A percentile compares a stretch with the other conserved stretches of the same genome.
Conservation (phyloP, 2,329 filamentous ascomycete genomes). For the Exophiala mesophila region DNA sequence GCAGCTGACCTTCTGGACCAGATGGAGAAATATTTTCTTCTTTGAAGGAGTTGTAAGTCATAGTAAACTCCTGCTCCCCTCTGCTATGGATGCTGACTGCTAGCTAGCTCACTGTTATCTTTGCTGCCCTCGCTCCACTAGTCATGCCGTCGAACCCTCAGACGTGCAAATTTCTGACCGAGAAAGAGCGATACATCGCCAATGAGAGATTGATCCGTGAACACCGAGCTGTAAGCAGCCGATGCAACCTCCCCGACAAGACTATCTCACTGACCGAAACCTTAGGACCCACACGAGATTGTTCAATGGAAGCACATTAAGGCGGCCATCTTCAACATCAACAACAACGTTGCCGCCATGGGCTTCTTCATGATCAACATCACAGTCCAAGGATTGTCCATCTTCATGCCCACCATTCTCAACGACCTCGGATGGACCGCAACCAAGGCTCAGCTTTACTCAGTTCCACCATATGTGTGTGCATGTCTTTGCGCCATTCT, state of each 20-base stretch:
- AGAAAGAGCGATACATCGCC: slow-evolving; percentile 18
- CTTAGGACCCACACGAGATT: slow-evolving; percentile 20
- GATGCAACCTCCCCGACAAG: too few species aligned
- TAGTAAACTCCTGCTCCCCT: too few species aligned
- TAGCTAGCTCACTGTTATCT: slow-evolving; percentile 36
- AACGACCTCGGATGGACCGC: slow-evolving; percentile 38
- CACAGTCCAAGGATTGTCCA: slow-evolving; percentile 39
- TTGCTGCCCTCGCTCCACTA: slow-evolving; percentile 39
- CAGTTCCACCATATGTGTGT: slow-evolving; percentile 68
- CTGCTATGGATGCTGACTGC: too few species aligned
- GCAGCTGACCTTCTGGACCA: too few species aligned
- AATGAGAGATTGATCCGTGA: slow-evolving; percentile 18
- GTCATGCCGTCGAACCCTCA: slow-evolving; percentile 29
- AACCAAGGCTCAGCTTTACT: slow-evolving; percentile 63
- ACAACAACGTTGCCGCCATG: slow-evolving; percentile 22
- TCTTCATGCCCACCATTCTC: slow-evolving; percentile 37
- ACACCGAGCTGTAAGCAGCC: slow-evolving; percentile 12
- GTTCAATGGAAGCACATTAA: slow-evolving; percentile 21
- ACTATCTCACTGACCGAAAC: slow-evolving; percentile 12
- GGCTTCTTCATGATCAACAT: slow-evolving; percentile 21
- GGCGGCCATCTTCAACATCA: slow-evolving; percentile 24
- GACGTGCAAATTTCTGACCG: slow-evolving; percentile 1
- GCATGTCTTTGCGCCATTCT: slow-evolving; percentile 64
- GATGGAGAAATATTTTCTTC: slow-evolving; percentile 55
- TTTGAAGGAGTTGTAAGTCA: slow-evolving; percentile 41